Conservation (phyloP, 2,329 filamentous ascomycete genomes). For the Botrytis paeoniae region DNA sequence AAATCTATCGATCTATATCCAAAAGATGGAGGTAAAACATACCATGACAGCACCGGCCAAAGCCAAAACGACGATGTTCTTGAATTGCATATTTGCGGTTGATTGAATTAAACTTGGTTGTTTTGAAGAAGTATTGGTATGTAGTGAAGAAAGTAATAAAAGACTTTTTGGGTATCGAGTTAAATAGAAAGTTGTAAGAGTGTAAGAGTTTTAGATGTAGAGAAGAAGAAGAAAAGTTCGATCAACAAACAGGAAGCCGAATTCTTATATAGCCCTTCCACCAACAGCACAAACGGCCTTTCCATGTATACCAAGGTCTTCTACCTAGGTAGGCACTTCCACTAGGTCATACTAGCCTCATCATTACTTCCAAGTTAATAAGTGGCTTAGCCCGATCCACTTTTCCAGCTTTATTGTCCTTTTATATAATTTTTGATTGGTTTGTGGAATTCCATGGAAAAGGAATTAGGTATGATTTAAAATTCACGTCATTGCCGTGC, state of each 20-base stretch:
- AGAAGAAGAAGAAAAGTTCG: background rate
- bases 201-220: background rate
- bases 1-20: background rate
- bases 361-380: background rate
- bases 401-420: background rate
- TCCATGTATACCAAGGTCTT: background rate
- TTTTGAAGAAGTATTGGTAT: background rate
- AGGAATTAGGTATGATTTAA: background rate
- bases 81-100: conserved; percentile 34
- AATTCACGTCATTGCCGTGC: background rate
- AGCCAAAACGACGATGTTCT: conserved; percentile 32
- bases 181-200: background rate
- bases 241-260: background rate
- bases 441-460: background rate
- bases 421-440: background rate
- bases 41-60: conserved; percentile 30
- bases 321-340: background rate
- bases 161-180: background rate
- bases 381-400: background rate
- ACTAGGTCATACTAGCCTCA: background rate
- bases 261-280: background rate
- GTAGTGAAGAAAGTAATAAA: background rate
- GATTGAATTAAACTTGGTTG: background rate
- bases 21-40: conserved; percentile 2
- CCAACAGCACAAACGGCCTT: background rate